Percentiles rank a stretch among this genome's conserved stretches.
Evolutionary conservation across 805 yeast genomes (phyloP).

Genomic region (Starmerella floris): DNA sequence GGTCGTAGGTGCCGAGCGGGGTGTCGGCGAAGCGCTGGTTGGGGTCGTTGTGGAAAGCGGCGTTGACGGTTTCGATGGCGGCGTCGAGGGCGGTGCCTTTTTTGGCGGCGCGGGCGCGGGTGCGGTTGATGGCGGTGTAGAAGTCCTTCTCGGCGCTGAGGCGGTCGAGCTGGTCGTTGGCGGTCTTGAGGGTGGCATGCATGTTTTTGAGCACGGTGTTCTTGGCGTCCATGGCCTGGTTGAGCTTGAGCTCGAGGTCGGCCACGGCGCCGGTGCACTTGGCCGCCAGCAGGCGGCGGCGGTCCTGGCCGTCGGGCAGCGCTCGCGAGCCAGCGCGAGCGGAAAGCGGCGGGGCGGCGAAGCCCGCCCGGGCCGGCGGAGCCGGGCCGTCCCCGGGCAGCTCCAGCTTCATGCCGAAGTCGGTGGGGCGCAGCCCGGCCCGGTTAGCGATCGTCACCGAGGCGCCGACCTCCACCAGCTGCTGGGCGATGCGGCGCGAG

Average conservation of each 20-base stretch:
- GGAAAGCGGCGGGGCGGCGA: too few relatives aligned
- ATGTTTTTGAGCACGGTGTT: slow-evolving; percentile 39
- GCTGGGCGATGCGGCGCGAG: slow-evolving; percentile 64
- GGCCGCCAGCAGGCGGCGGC: slow-evolving; percentile 35
- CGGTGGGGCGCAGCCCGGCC: slow-evolving; percentile 74
- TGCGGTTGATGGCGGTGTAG: slow-evolving; percentile 39
- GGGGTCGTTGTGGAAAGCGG: slow-evolving; percentile 33
- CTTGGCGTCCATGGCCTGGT: slow-evolving; percentile 42
- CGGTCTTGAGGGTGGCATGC: slow-evolving; percentile 44
- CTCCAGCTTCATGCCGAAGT: slow-evolving; percentile 48
- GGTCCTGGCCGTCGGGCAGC: slow-evolving; percentile 17
- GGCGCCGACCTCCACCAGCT: slow-evolving; percentile 77
- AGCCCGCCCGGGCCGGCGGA: not conserved
- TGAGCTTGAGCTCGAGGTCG: slow-evolving; percentile 46
- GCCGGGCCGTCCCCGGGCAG: slow-evolving; percentile 25
- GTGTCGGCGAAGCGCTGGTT: slow-evolving; percentile 26
- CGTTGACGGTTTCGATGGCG: slow-evolving; percentile 52
- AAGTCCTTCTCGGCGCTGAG: slow-evolving; percentile 30
- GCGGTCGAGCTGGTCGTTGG: slow-evolving; percentile 39
- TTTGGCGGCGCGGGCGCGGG: slow-evolving; percentile 21
- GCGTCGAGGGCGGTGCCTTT: slow-evolving; percentile 37
- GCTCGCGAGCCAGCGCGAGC: slow-evolving; percentile 11
- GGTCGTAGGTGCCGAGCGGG: slow-evolving; percentile 29
- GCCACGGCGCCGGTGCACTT: slow-evolving; percentile 40
- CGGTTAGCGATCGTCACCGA: slow-evolving; percentile 66